Base-by-base conservation (phyloP, 371 early-diverging fungal genomes). In the Mortierella sp. region DNA sequence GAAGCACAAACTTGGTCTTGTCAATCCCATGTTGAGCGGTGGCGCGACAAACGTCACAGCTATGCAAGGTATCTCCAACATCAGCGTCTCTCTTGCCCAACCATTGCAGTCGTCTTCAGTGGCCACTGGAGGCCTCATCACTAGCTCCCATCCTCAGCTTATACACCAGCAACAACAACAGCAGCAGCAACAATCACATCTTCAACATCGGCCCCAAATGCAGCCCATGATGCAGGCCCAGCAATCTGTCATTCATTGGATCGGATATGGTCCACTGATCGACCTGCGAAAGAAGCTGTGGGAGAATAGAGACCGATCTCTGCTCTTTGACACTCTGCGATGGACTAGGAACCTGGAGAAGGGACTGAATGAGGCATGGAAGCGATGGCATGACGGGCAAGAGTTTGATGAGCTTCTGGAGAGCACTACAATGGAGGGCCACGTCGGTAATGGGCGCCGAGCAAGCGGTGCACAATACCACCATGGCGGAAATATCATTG, bases 301-400 rank as follows among this genome's bases (percentile, higher is more conserved):
- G 83, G 78, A 93, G 68, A 85, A 86, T 15, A 88, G 96, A 12
- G 96, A 96, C 54, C 72, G 72, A 10, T 92, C 90, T 42, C 89
- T 93, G 2, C 81, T 97, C 47, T 97, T 96, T 83, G 96, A 97
- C 80, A 96, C 97, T 10, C 77, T 83, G 53, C 87, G 93, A n/a
- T 96, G 96, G 96, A 95, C 95, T 2, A 85, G 89, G n/a, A 92
- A 93, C 73, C 83, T 97, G 53, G 96, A 96, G 85, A 84, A 85
- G 32, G 95, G 93, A 0, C 87, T 89, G 51, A 53, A 71, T 19
- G 93, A 93, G 76, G 93, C 94, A 23, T 94, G 94, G 95, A 85
- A 86, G 40, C 89, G 93, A 35, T 95, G 94, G 94, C 91, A 86
- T 13, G 75, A 75, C n/a, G 90, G 86, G 0, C 83, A 89, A 70